These are phyloP conservation scores for Talaromyces thailandensis DNA, from an alignment of 495 filamentous ascomycete species.

Conservation along the genomic window DNA sequence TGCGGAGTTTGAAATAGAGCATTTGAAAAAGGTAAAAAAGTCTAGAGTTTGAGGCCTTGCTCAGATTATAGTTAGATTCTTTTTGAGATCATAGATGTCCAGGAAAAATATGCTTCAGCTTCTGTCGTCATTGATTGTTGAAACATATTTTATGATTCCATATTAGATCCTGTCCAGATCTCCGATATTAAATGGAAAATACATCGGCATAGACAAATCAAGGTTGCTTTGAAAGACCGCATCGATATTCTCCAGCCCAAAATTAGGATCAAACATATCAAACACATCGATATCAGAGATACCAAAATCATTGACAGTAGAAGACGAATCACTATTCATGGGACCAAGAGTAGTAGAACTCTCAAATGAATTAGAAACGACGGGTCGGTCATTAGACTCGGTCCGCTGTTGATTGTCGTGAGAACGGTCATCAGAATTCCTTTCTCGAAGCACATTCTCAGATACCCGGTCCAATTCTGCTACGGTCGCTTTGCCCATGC, in stretches of 20 bases:
- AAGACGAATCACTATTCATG: not conserved
- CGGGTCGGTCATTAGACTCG: not conserved
- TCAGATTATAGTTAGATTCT: not conserved
- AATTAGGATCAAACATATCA: constrained; percentile 1
- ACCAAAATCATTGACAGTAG: no score
- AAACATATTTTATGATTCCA: not conserved
- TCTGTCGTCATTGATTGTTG: no score
- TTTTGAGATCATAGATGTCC: not conserved
- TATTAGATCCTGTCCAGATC: not conserved
- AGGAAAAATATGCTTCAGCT: not conserved
- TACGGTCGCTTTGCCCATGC: not conserved
- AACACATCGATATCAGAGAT: not conserved
- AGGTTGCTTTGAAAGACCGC: constrained; percentile 1
- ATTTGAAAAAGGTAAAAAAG: constrained; percentile 6
- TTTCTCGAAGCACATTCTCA: not conserved
- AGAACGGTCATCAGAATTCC: not conserved
- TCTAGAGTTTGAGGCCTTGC: not conserved
- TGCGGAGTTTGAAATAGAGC: constrained; percentile 7
- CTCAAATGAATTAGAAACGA: not conserved
- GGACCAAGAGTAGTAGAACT: no score
- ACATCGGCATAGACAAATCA: not conserved
- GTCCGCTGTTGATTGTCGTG: not conserved
- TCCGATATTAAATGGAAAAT: not conserved
- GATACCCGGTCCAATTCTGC: not conserved
- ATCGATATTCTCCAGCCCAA: not conserved